Base-by-base conservation (phyloP, 305 asterid species). In the Fraxinus latifolia region DNA sequence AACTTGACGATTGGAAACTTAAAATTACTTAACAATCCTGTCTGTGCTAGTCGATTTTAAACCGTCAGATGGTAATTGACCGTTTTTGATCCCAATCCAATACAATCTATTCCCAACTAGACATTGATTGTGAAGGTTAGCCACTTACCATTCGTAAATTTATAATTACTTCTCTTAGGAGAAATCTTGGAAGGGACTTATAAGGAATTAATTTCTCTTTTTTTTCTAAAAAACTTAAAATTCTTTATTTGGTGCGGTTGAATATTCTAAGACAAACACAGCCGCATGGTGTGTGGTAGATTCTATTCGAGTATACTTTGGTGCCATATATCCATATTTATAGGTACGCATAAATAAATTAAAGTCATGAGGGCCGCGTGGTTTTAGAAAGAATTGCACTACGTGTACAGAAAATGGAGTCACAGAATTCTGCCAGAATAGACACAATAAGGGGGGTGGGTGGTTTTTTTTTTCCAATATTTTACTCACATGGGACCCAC, bases 181-280 rank as follows among this genome's bases (percentile, higher is more conserved):
- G 80, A 53, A 58, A 11, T 78, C 85, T 76, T 74, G 77, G 53
- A 33, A 71, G 14, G 76, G 82, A 14, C 25, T 67, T 15, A 12
- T 71, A 72, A 80, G 34, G 9, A 76, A 2, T 42, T 53, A 17
- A 78, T 3, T 60, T 62, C 27, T 77, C 8, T 77, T 62, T 39
- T 81, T 37, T 77, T 31, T 39, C 21, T 58, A 82, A 84, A 84
- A 84, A 82, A 19, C 80, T 87, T 25, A 23, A 23, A 21, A 12
- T 58, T 33, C 33, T 81, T 77, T 60, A 74, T 2, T 74, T 27
- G 44, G 15, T 50, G 1, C 36, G 44, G 14, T 68, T 58, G 82
- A 70, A 78, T 25, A 65, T 58, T 75, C 60, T 23, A 53, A 50
- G 60, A 15, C 21, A 50, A 50, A 50, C 60, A 47, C 19, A 14